Evolutionary conservation across 2,329 filamentous ascomycete genomes (phyloP), one percentile per base, ranked within the genome.

Genomic region (Lachnellula occidentalis): DNA sequence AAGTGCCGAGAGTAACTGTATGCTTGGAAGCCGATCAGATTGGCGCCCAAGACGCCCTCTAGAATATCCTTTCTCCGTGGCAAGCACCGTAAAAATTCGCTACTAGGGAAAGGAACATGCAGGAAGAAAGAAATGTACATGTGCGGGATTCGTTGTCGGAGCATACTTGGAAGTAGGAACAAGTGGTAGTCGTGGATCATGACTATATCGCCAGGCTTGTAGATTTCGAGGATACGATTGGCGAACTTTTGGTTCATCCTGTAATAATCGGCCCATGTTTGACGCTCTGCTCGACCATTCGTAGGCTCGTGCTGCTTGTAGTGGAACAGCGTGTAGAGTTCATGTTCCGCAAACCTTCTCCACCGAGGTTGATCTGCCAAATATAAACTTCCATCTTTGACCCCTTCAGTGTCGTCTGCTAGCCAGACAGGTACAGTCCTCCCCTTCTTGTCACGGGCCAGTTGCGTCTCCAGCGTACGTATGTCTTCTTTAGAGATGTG

Each of bases 1-100:
- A 97, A 97, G 71, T 97, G 92, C 22, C 92, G 85, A 14, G 92
- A 92, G 71, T 96, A 97, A 70, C 91, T 94, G 74, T 91, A 94
- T 7, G 91, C 94, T 72, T 97, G 92, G 74, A 97, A 96, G 1
- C 91, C 92, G 59, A 97, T 83, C 76, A 97, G 85, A 71, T 96
- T 96, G 53, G 92, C 83, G 17, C 92, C 92, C 42, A 97, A 78
- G 46, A 96, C 85, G 48, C 94, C 94, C 63, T 94, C 90, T 14
- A 97, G 77, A 11, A 97, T 80, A 69, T 96, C 91, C 72, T 95
- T 96, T 62, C 92, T 83, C 60, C 90, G 84, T 37, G 90, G 88
- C 53, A 96, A 77, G 70, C 92, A 96, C 47, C 92, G 84, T 69
- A 96, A 83, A 69, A 95, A 96, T 72, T 97, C 94, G 77, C 90